Evolutionary conservation across 2,329 filamentous ascomycete genomes (phyloP).

Genomic region (Exophiala spinifera): DNA sequence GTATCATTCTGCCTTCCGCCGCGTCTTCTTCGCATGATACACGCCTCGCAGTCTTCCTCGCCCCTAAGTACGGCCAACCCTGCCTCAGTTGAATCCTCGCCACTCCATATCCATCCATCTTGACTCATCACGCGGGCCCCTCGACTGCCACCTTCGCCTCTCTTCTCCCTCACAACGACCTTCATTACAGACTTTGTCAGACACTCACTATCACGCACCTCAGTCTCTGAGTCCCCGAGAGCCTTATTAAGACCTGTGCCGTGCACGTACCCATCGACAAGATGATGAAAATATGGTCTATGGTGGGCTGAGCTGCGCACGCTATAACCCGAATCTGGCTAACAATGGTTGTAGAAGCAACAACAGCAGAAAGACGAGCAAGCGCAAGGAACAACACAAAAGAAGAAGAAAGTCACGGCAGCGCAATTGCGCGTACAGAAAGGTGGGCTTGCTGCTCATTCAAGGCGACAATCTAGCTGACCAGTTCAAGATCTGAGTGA

Average conservation of each 20-base stretch:
- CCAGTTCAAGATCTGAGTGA: slow-evolving; percentile 44
- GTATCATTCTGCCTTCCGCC: no score
- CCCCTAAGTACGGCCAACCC: no score
- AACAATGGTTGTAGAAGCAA: slow-evolving; percentile 47
- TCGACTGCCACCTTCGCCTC: no score
- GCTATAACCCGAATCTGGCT: background rate
- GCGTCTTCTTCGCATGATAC: no score
- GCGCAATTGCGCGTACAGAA: slow-evolving; percentile 95
- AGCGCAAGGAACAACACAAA: slow-evolving; percentile 76
- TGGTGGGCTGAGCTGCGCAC: slow-evolving; percentile 58
- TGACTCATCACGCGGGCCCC: no score
- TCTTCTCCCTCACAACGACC: no score
- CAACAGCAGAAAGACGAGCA: slow-evolving; percentile 97
- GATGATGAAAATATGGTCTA: slow-evolving; percentile 99
- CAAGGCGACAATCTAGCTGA: background rate
- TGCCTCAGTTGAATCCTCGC: no score
- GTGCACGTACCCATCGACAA: slow-evolving; percentile 41
- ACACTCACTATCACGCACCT: background rate
- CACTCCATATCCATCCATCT: no score
- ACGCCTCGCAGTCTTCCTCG: no score
- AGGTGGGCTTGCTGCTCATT: slow-evolving; percentile 53
- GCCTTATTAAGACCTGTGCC: background rate
- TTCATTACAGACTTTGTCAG: no score
- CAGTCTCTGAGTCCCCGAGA: background rate
- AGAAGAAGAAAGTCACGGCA: slow-evolving; percentile 98